A percentile compares a stretch with the other conserved stretches of the same genome.
Evolutionary conservation across 2,329 filamentous ascomycete genomes (phyloP).

Genomic region (Fusarium setosum): DNA sequence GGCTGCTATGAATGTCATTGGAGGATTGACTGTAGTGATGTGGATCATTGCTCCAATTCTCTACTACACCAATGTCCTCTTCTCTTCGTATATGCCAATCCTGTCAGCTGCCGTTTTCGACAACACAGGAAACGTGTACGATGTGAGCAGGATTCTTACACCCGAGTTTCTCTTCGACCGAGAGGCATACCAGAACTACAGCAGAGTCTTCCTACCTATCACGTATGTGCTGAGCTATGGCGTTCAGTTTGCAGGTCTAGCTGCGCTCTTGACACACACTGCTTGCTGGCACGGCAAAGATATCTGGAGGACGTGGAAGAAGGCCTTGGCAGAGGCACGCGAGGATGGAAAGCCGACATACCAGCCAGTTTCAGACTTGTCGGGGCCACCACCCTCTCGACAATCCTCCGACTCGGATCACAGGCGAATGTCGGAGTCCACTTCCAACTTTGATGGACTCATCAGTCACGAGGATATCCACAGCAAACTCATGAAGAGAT

Average conservation of each 20-base stretch:
- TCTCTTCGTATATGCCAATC: constrained; percentile 87
- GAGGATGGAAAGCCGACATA: constrained; percentile 63
- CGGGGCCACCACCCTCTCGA: constrained; percentile 23
- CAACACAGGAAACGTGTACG: constrained; percentile 82
- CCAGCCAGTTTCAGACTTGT: constrained; percentile 57
- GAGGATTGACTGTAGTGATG: constrained; percentile 84
- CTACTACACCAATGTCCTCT: constrained; percentile 84
- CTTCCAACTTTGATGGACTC: constrained; percentile 62
- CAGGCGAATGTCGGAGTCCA: constrained; percentile 49
- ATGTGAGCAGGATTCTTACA: constrained; percentile 84
- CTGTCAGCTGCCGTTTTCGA: constrained; percentile 88
- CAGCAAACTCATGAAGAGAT: constrained; percentile 84
- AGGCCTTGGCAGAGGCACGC: constrained; percentile 73
- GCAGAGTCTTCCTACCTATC: constrained; percentile 85
- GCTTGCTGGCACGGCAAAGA: constrained; percentile 86
- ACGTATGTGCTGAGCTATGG: constrained; percentile 90
- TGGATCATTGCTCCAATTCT: constrained; percentile 84
- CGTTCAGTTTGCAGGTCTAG: constrained; percentile 85
- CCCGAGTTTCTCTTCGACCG: constrained; percentile 81
- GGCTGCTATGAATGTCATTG: constrained; percentile 87
- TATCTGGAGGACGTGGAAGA: constrained; percentile 81
- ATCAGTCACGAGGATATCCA: constrained; percentile 84
- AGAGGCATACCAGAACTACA: constrained; percentile 82
- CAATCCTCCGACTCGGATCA: constrained; percentile 31
- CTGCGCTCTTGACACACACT: constrained; percentile 84